A percentile compares a stretch with the other conserved stretches of the same genome.
These are phyloP conservation scores for Termitomyces titanicus DNA, from an alignment of 768 basidiomycete species.

Conservation along the genomic window DNA sequence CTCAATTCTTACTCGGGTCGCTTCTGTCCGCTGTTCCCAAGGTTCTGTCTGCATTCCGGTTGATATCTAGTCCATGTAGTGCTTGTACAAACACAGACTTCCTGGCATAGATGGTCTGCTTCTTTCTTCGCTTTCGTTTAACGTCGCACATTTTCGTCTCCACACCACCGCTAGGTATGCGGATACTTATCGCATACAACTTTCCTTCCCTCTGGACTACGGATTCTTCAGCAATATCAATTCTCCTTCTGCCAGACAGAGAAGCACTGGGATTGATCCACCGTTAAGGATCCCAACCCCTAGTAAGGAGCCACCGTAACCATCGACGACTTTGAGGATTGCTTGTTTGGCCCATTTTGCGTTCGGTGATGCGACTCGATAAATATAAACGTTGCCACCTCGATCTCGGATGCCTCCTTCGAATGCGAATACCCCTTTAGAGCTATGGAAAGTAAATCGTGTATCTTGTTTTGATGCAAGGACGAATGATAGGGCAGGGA, in stretches of 20 bases:
- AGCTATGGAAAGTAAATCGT: slow-evolving; percentile 78
- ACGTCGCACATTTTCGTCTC: slow-evolving; percentile 15
- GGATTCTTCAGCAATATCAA: slow-evolving; percentile 53
- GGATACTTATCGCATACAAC: slow-evolving; percentile 14
- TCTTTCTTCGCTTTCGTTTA: slow-evolving; percentile 10
- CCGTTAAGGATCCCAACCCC: slow-evolving; percentile 59
- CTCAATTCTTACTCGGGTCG: slow-evolving; percentile 15
- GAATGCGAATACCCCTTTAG: slow-evolving; percentile 69
- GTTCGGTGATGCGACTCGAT: slow-evolving; percentile 50
- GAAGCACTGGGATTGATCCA: slow-evolving; percentile 37
- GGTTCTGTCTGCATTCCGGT: slow-evolving; percentile 19
- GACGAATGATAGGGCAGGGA: slow-evolving; percentile 88
- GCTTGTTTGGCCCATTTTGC: slow-evolving; percentile 75
- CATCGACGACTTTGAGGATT: slow-evolving; percentile 72
- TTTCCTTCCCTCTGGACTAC: slow-evolving; percentile 2
- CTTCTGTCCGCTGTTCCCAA: slow-evolving; percentile 22
- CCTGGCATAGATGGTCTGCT: slow-evolving; percentile 20
- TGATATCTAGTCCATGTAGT: slow-evolving; percentile 27
- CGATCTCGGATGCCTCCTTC: slow-evolving; percentile 68
- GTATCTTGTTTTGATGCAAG: slow-evolving; percentile 90
- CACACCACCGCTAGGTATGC: slow-evolving; percentile 3
- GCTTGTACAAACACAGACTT: slow-evolving; percentile 22
- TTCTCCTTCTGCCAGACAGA: slow-evolving; percentile 77
- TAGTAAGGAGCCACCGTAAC: slow-evolving; percentile 67
- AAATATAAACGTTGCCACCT: slow-evolving; percentile 85